These are phyloP conservation scores for Fusarium proliferatum DNA, from an alignment of 2,329 filamentous ascomycete species.

Conservation along the genomic window DNA sequence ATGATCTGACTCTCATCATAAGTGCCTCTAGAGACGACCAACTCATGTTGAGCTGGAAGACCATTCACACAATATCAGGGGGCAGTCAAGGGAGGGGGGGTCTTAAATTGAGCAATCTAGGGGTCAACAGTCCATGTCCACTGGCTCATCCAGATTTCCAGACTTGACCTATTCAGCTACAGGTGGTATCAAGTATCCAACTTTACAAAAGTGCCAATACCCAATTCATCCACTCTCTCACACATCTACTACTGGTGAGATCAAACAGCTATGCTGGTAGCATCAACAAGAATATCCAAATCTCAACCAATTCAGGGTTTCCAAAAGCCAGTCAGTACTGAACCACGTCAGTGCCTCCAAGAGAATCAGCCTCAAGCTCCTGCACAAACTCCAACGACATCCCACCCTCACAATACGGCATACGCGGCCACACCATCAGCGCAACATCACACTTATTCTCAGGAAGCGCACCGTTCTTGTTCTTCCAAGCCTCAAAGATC, in stretches of 20 bases:
- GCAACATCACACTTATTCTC: not conserved
- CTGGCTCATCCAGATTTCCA: not conserved
- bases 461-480: not conserved
- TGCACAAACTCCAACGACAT: not conserved
- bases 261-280: not conserved
- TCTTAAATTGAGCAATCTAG: not conserved
- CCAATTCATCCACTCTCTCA: not conserved
- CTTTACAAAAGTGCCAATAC: not conserved
- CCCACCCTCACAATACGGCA: not conserved
- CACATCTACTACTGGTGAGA: not conserved
- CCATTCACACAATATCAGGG: not conserved
- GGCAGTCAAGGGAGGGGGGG: fast-evolving
- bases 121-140: not conserved
- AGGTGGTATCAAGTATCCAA: not conserved
- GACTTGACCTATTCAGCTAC: not conserved
- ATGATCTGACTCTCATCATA: too few relatives aligned
- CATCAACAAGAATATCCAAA: not conserved
- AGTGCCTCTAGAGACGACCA: too few relatives aligned
- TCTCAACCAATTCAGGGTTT: not conserved
- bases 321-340: fast-evolving
- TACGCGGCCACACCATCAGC: not conserved
- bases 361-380: not conserved
- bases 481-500: not conserved
- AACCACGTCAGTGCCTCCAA: not conserved
- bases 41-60: too few relatives aligned